Percentiles rank a stretch among this genome's conserved stretches.
phyloP scores from a whole-genome alignment of 2,329 filamentous ascomycete species.

The Neopestalotiopsis sp. region DNA sequence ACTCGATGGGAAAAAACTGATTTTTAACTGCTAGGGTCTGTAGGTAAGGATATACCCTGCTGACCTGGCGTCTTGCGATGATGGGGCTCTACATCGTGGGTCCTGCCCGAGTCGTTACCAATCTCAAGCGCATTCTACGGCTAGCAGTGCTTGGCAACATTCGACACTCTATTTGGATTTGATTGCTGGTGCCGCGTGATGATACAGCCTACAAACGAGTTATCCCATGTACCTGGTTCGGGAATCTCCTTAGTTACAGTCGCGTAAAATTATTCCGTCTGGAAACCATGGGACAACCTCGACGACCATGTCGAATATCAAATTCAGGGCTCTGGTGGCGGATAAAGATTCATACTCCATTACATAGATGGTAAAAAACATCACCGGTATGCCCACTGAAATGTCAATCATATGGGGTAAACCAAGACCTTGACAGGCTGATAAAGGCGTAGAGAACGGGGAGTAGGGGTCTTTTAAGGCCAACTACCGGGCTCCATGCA shows the following conservation, averaged over 20 bases:
- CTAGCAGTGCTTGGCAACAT: conserved; percentile 1
- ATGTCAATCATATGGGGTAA: neutral
- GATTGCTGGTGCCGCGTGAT: neutral
- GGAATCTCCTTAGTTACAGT: neutral
- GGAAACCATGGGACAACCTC: neutral
- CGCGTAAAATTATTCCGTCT: neutral
- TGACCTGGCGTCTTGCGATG: neutral
- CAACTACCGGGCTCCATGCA: neutral
- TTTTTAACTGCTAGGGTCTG: neutral
- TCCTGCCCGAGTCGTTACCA: neutral
- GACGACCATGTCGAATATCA: neutral
- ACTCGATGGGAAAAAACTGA: neutral
- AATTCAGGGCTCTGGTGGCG: neutral
- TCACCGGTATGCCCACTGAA: neutral
- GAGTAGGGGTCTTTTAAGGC: neutral
- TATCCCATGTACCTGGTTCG: neutral
- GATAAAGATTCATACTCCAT: neutral
- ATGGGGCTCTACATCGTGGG: neutral
- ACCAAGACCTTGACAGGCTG: neutral
- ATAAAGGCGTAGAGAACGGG: neutral
- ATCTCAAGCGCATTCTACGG: neutral
- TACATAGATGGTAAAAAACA: neutral
- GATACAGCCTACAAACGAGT: neutral
- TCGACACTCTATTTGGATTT: neutral
- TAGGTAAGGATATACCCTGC: neutral